Evolutionary conservation across 768 basidiomycete species (phyloP).

Genomic region (Mycena maculata): DNA sequence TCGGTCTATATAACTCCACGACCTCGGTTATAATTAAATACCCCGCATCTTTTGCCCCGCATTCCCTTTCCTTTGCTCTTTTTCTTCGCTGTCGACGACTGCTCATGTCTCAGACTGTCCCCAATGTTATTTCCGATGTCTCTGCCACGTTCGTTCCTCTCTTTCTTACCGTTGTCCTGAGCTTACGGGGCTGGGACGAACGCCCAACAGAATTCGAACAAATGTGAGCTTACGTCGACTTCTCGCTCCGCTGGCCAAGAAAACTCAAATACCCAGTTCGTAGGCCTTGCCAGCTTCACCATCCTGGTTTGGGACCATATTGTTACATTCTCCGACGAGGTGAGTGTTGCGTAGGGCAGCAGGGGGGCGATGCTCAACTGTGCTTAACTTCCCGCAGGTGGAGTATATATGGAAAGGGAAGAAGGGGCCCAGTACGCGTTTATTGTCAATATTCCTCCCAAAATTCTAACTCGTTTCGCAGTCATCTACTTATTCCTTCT

Average conservation of each 20-base stretch:
- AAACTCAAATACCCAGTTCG: constrained; percentile 34
- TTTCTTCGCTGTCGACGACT: not conserved
- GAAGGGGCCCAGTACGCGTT: constrained; percentile 45
- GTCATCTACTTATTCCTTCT: constrained; percentile 50
- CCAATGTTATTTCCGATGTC: constrained; percentile 8
- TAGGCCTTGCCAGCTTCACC: constrained; percentile 49
- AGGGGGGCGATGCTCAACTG: not conserved
- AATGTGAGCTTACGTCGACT: constrained; percentile 19
- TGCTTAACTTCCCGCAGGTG: constrained; percentile 26
- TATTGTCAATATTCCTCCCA: not conserved
- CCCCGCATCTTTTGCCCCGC: constrained; percentile 10
- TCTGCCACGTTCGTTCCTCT: constrained; percentile 27
- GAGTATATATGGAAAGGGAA: constrained; percentile 49
- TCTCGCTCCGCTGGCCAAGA: not conserved
- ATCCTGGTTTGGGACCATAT: constrained; percentile 51
- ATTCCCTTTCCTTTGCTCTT: not conserved
- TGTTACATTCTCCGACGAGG: constrained; percentile 48
- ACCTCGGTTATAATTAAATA: constrained; percentile 12
- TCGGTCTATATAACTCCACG: constrained; percentile 5
- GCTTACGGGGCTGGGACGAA: not conserved
- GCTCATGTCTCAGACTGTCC: constrained; percentile 20
- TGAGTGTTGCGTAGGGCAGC: not conserved
- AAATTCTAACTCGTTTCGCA: constrained; percentile 17
- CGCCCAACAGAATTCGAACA: constrained; percentile 23
- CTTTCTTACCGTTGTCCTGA: not conserved